Conservation (phyloP, 257 asterid genomes). For the Nicotiana attenuata region DNA sequence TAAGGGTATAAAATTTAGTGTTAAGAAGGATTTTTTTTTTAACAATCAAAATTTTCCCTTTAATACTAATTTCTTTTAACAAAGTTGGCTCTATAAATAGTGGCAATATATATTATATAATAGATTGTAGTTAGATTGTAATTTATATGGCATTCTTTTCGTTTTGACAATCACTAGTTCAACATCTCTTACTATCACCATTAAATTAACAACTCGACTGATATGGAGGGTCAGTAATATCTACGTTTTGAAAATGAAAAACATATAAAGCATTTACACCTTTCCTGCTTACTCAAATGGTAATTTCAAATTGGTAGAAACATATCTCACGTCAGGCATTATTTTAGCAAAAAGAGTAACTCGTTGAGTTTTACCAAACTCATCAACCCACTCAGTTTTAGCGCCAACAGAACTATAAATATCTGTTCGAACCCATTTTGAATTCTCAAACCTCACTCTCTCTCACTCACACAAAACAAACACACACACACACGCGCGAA, state of each 20-base stretch:
- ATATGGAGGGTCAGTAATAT: too few relatives aligned
- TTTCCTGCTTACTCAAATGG: too few relatives aligned
- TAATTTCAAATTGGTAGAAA: not conserved
- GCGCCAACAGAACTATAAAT: slow-evolving; percentile 4
- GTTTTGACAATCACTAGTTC: not conserved
- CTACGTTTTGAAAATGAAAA: too few relatives aligned
- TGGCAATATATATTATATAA: not conserved
- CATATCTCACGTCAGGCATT: not conserved
- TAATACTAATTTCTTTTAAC: not conserved
- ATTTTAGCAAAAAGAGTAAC: not conserved
- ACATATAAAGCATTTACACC: too few relatives aligned
- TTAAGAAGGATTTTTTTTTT: not conserved
- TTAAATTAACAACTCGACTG: too few relatives aligned
- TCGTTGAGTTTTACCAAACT: not conserved
- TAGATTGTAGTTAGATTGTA: not conserved
- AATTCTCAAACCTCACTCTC: not conserved
- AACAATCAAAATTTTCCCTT: too few relatives aligned
- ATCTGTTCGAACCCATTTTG: not conserved
- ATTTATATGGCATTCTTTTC: not conserved
- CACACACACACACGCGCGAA: not conserved
- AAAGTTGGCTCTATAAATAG: not conserved
- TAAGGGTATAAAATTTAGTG: not conserved
- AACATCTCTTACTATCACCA: not conserved
- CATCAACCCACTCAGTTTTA: not conserved
- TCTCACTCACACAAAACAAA: not conserved